Base-by-base conservation (phyloP, 306 rosid species). In the Rubus parviflorus region DNA sequence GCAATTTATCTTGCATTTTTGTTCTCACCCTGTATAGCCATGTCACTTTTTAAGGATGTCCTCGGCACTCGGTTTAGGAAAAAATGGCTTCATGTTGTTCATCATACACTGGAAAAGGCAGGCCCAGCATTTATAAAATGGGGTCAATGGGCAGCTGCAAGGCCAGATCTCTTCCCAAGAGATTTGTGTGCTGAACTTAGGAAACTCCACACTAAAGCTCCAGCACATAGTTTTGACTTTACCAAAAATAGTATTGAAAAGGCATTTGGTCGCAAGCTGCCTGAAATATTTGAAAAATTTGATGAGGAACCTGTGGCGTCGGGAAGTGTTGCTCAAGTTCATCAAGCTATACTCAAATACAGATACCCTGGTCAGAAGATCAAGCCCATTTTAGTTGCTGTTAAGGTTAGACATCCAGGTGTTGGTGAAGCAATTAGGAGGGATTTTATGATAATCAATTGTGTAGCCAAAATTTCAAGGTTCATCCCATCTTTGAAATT, bases 81-180 rank as follows among this genome's bases (percentile, higher is more conserved):
- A 89, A 80, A 71, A 70, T 90, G 97, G 97, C 81, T 90, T 58
- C 89, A 43, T 64, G 62, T 81, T 58, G 90, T 92, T 16, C 91
- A 81, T 38, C 81, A 47, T 57, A 82, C 94, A 13, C 87, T 92
- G 74, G 93, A 88, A 82, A 87, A 85, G 3, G 97, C 96, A 73
- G 96, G 96, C 65, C 90, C 97, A 0, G 92, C 94, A 14, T 90
- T 92, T 74, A 92, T 90, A 62, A 92, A 92, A 74, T 92, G 97
- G 97, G 97, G 96, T 73, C 97, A 90, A 76, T 89, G 97, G 97
- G 97, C 96, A 66, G 97, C 96, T 46, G 88, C 96, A 53, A 80
- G 97, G 72, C 93, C 93, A 25, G 96, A 89, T 80, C 93, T 90
- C 81, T 92, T 92, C 69, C 87, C 96, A 23, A 73, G 85, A 86